phyloP scores from a whole-genome alignment of 306 rosid genomes.

The Prunus armeniaca region DNA sequence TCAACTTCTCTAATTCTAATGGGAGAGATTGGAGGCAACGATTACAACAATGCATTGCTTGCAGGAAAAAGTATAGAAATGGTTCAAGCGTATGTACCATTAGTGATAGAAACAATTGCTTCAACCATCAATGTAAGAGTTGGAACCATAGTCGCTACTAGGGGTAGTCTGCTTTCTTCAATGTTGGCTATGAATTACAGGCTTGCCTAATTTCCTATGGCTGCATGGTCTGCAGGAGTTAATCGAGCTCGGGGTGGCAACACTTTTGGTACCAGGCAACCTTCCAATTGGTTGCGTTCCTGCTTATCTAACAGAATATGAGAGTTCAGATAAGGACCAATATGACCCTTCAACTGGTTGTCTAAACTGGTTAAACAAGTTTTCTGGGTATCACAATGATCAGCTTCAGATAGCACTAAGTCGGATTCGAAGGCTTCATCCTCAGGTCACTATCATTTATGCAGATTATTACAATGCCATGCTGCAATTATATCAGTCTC shows the following conservation, averaged over 20 bases:
- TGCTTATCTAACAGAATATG: neutral
- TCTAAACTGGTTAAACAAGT: slow-evolving; percentile 5
- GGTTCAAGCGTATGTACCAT: slow-evolving; percentile 33
- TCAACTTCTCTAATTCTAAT: slow-evolving; percentile 38
- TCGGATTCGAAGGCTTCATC: slow-evolving; percentile 9
- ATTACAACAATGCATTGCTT: slow-evolving; percentile 35
- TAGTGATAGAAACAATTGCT: slow-evolving; percentile 27
- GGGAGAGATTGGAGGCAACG: slow-evolving; percentile 74
- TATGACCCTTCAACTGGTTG: slow-evolving; percentile 1
- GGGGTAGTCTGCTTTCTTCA: neutral
- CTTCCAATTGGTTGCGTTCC: neutral
- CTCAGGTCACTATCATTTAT: slow-evolving; percentile 2
- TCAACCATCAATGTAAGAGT: slow-evolving; percentile 28
- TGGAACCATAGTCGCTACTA: neutral
- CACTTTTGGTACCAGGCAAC: slow-evolving; percentile 9
- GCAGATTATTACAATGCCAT: slow-evolving; percentile 4
- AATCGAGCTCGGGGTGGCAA: neutral
- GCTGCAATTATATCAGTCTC: neutral
- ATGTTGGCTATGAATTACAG: neutral
- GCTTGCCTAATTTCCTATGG: neutral
- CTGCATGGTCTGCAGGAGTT: slow-evolving; percentile 1
- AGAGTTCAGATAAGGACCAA: neutral
- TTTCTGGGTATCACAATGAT: slow-evolving; percentile 6
- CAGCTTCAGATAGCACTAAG: neutral
- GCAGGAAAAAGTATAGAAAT: neutral